Base-by-base conservation (phyloP, 768 basidiomycete species). In the Postia placenta region DNA sequence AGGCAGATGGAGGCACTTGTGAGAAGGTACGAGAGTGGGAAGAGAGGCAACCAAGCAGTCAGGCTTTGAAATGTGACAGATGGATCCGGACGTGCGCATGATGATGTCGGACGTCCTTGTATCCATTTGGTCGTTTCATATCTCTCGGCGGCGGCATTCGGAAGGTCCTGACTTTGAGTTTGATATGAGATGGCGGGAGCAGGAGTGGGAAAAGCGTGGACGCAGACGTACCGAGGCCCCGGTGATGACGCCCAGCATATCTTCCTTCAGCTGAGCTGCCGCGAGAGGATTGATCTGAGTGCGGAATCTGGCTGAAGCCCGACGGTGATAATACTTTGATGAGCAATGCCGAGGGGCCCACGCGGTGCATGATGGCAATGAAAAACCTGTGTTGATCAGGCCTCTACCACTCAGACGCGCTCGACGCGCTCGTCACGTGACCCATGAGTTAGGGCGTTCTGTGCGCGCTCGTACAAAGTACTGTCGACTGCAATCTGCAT, bases 21-120 rank as follows among this genome's bases (percentile, higher is more conserved):
- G 45, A 25, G 45, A 45, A 36, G 26, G 45, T 5, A n/a, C 11
- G n/a, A 9, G 7, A 43, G 6, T 26, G 30, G 30, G 30, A 27
- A 15, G 24, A 28, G 26, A n/a, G 17, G 42, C n/a, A 27, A 11
- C 24, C 12, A 19, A 22, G 9, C n/a, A 25, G 28, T 11, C 30
- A 3, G 30, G 19, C 33, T 30, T 33, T 28, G 45, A 28, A 45
- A 17, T 45, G 20, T 36, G 45, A 45, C 33, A 45, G 45, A 45
- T 45, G 45, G 45, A 44, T n/a, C n/a, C 25, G 23, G 27, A 5
- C 43, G 9, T 33, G 43, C 26, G 28, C 45, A 33, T 35, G 33
- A 28, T 45, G 45, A 45, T 45, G 45, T 7, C 7, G 15, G 12
- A 39, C 30, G 9, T 33, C 30, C 15, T 15, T 33, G 30, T 7